Evolutionary conservation across 208 protist species (phyloP).

Genomic region (Leishmania aethiopica): DNA sequence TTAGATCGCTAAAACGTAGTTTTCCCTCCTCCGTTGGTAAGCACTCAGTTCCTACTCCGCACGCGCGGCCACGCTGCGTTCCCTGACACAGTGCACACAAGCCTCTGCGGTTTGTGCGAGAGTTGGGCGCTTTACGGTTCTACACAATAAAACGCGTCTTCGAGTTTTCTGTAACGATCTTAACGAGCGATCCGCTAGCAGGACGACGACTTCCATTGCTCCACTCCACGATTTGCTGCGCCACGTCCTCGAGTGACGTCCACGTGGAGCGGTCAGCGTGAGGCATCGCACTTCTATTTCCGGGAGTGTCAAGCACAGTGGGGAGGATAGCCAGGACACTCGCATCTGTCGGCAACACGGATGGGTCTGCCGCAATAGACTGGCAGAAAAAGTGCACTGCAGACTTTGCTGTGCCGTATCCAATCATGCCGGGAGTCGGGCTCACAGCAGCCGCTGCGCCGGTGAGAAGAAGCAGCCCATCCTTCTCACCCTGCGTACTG

Average conservation of each 20-base stretch:
- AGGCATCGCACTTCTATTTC: conserved; percentile 70
- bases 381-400: conserved; percentile 82
- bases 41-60: too few relatives aligned
- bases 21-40: neutral
- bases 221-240: conserved; percentile 52
- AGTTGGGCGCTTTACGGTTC: neutral
- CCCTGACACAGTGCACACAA: neutral
- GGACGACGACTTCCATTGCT: conserved; percentile 32
- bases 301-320: conserved; percentile 64
- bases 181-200: conserved; percentile 44
- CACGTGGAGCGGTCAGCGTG: conserved; percentile 53
- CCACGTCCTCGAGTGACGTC: conserved; percentile 51
- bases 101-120: neutral
- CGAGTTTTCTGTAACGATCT: conserved; percentile 19
- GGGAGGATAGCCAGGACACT: conserved; percentile 75
- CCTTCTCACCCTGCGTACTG: conserved; percentile 30
- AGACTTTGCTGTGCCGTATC: conserved; percentile 85
- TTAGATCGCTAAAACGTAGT: neutral
- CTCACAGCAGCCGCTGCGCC: conserved; percentile 31
- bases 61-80: too few relatives aligned
- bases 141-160: conserved; percentile 21
- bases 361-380: conserved; percentile 47
- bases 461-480: conserved; percentile 66
- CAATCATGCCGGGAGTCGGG: conserved; percentile 76
- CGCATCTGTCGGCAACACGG: conserved; percentile 40